Base-by-base conservation (phyloP, 306 rosid genomes). In the Cicer judaicum region DNA sequence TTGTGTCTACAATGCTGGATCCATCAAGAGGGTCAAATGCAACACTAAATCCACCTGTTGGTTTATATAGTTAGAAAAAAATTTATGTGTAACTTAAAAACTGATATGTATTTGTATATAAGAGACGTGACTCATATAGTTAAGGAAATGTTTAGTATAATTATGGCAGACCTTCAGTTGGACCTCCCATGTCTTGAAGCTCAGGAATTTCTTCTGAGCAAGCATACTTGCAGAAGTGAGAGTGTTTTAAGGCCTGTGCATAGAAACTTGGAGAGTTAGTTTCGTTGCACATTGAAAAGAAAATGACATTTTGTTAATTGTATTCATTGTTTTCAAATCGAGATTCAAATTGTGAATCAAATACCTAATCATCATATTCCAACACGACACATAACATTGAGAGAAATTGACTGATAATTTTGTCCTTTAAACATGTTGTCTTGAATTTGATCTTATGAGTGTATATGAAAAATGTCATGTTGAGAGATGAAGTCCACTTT, bases 21-120 rank as follows among this genome's bases (percentile, higher is more conserved):
- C 99, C 99, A 79, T 92, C 99, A n/a, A 95, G 91, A 24, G 99
- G 99, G 78, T 95, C 99, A 74, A 95, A 95, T 61, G 99, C 99
- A 81, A 95, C 99, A 79, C 98, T 95, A 16, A 95, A 95, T 64
- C 99, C 99, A 66, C 98, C 99, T 95, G 88, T 80, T 66, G 16
- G 63, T 76, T 72, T 66, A 79, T 24, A 82, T 72, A 81, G 47
- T 65, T 72, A 78, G 56, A 54, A 11, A 54, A 11, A 80, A 56
- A 67, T 3, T 29, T 3, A 29, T 52, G 62, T 15, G 50, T 49
- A 67, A 66, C 59, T 75, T 75, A 66, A 64, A 53, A 52, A 71
- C 19, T 78, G 48, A 13, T 6, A 55, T 76, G 7, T 54, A 29
- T 29, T 29, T 59, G 43, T 50, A 39, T 38, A 55, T 40, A 10